Evolutionary conservation across 192 early-diverging fungal genomes (phyloP), one percentile per base, ranked within the genome.

Genomic region (Linnemannia zychae): DNA sequence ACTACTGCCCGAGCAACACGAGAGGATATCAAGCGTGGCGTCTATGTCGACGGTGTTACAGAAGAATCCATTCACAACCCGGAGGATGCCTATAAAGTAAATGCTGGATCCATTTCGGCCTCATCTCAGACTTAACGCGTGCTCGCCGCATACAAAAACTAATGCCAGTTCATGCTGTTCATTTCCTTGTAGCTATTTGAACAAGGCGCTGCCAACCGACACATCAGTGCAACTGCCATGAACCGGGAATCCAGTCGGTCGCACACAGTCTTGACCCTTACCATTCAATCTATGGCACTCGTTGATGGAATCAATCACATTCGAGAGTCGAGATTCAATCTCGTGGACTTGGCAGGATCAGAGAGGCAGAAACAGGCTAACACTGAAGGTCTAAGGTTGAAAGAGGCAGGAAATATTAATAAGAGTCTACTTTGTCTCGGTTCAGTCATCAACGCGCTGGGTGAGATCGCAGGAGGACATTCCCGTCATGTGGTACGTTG

Each of bases 401-500:
- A 94, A 69, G 96, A 97, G 70, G 96, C 95, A 6, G 91, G 93
- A 28, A 93, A 94, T 76, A 97, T 97, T 86, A 97, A 97, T 88
- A 95, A 93, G 86, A 94, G 93, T 28, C 81, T 97, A 63, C 92
- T 92, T 33, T 93, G 93, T 3, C 87, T 97, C 11, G 95, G 95
- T 17, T 94, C 94, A 38, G 96, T 97, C 71, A 96, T 97, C 81
- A 95, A 96, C 79, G 95, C 96, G 15, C 89, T 97, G 22, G 93
- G 91, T 31, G 94, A 93, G 36, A 87, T 92, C 33, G 86, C 84
- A 34, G 90, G 86, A 65, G 93, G 92, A 46, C 91, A 90, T 52
- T 88, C 88, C 16, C 88, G 93, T 11, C 92, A 93, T 63, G 92
- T 92, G 77, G 88, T 84, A 85, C 28, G 75, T 28, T 34, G 7